A percentile compares a stretch with the other conserved stretches of the same genome.
These are phyloP conservation scores for Malassezia dermatis DNA, from an alignment of 1,284 basidiomycete genomes.

Conservation along the genomic window DNA sequence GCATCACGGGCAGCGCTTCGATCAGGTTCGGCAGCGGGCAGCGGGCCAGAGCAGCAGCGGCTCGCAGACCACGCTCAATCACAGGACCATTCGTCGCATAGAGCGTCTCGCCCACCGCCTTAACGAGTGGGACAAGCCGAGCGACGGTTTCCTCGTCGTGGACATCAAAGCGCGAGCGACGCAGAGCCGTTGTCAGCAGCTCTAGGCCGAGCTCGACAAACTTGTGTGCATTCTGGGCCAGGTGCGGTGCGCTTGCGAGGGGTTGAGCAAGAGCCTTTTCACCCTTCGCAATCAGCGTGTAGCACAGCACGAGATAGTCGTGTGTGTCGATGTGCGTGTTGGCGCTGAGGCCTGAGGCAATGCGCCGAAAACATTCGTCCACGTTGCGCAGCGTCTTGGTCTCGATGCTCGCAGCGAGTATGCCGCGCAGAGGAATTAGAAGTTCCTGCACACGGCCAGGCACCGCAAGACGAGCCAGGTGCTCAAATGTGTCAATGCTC, in stretches of 20 bases:
- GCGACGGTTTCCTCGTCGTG: slow-evolving; percentile 61
- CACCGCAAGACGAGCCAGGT: slow-evolving; percentile 31
- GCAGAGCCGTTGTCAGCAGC: slow-evolving; percentile 75
- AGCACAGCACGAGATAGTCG: slow-evolving; percentile 71
- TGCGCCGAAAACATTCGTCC: slow-evolving; percentile 75
- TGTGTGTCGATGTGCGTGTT: slow-evolving; percentile 64
- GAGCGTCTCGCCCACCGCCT: slow-evolving; percentile 79
- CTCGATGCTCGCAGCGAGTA: slow-evolving; percentile 76
- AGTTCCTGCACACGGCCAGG: slow-evolving; percentile 59
- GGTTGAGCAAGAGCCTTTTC: slow-evolving; percentile 56
- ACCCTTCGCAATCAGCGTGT: slow-evolving; percentile 82
- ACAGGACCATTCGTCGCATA: slow-evolving; percentile 75
- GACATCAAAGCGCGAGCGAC: slow-evolving; percentile 76
- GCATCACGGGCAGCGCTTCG: slow-evolving; percentile 69
- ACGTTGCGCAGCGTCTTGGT: slow-evolving; percentile 71
- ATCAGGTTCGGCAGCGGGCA: slow-evolving; percentile 71
- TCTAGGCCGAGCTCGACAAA: slow-evolving; percentile 90
- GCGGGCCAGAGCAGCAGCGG: slow-evolving; percentile 68
- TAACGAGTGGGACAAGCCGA: slow-evolving; percentile 74
- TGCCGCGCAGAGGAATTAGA: slow-evolving; percentile 67
- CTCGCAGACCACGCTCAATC: slow-evolving; percentile 68
- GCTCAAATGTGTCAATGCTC: slow-evolving; percentile 46
- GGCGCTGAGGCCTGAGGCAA: slow-evolving; percentile 72
- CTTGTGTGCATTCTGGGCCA: slow-evolving; percentile 56
- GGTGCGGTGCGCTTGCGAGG: slow-evolving; percentile 30